Base-by-base conservation (phyloP, 257 asterid species). In the Jacaranda mimosifolia region DNA sequence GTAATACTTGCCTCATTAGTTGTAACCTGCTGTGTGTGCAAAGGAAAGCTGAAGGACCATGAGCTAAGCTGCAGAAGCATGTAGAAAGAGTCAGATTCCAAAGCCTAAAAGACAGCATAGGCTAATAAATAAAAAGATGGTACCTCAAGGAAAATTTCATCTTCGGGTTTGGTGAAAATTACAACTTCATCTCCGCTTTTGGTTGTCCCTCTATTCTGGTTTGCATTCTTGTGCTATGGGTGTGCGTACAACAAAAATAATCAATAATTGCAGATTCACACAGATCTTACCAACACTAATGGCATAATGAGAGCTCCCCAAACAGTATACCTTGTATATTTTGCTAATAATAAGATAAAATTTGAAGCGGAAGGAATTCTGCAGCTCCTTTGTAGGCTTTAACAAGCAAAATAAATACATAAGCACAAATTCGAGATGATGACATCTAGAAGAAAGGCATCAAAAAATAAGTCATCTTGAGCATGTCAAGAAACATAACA, bases 11-110 rank as follows among this genome's bases (percentile, higher is more conserved):
- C 99, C 98, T 93, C 97, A 80, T 83, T 76, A 45, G 89, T 77
- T 48, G 85, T 81, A 49, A 89, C 90, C 82, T 73, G 89, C 77
- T 93, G 94, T 39, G 78, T 73, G 32, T 83, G 91, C 77, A 94
- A 77, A 32, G 93, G 94, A 71, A 96, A 93, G 79, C 78, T 86
- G 84, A 93, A 83, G 78, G 97, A 96, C 98, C 98, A 96, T 43
- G 87, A 91, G 88, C 98, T 85, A 43, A 93, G 94, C 99, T 96
- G 95, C 77, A 82, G 51, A 85, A 77, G 66, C 70, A 86, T 67
- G 59, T 49, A 32, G 5, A 49, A 73, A 77, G 51, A 75, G 77
- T 76, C 63, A 71, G 79, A 5, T 49, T 9, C 35, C 52, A 65
- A 21, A 42, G 72, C 77, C n/a, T 12, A 40, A 75, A 74, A 39